A percentile compares a stretch with the other conserved stretches of the same genome.
Conservation (phyloP, 2,329 filamentous ascomycete genomes). For the Aspergillus uvarum region DNA sequence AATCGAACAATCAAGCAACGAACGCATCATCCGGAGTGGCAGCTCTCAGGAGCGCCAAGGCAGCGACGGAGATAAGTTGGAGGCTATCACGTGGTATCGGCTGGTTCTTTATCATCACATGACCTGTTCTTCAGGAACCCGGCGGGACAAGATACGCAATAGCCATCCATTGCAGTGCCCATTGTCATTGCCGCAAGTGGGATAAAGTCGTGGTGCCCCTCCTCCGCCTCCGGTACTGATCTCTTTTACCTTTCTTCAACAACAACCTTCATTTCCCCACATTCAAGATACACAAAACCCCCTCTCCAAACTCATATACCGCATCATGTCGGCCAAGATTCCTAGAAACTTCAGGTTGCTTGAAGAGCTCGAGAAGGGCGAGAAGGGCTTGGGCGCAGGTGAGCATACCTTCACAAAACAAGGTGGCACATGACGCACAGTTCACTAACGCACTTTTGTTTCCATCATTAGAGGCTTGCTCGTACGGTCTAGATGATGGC, state of each 20-base stretch:
- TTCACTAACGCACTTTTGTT: slow-evolving; percentile 25
- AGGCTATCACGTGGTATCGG: slow-evolving; percentile 17
- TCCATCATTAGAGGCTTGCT: slow-evolving; percentile 74
- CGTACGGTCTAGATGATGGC: slow-evolving; percentile 89
- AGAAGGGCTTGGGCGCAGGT: slow-evolving; percentile 92
- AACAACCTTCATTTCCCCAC: slow-evolving; percentile 11
- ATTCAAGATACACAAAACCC: background rate
- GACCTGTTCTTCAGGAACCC: slow-evolving; percentile 7
- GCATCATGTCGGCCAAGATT: slow-evolving; percentile 67
- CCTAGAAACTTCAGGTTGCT: slow-evolving; percentile 95
- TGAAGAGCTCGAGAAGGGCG: slow-evolving; percentile 97
- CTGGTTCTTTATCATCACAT: slow-evolving; percentile 19
- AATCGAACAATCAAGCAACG: background rate
- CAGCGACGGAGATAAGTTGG: slow-evolving; percentile 13
- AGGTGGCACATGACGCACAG: slow-evolving; percentile 10
- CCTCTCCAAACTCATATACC: background rate
- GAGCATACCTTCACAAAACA: slow-evolving; percentile 13
- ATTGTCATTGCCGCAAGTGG: background rate
- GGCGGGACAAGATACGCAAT: slow-evolving; percentile 5
- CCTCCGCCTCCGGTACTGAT: slow-evolving; percentile 17
- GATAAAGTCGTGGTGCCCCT: slow-evolving; percentile 22
- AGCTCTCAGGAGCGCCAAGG: slow-evolving; percentile 23
- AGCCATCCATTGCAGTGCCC: background rate
- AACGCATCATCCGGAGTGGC: slow-evolving; percentile 19
- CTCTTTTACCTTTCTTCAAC: background rate